These are phyloP conservation scores for Pelargonium nanum DNA, from an alignment of 345 rosid genomes.

Conservation along the genomic window DNA sequence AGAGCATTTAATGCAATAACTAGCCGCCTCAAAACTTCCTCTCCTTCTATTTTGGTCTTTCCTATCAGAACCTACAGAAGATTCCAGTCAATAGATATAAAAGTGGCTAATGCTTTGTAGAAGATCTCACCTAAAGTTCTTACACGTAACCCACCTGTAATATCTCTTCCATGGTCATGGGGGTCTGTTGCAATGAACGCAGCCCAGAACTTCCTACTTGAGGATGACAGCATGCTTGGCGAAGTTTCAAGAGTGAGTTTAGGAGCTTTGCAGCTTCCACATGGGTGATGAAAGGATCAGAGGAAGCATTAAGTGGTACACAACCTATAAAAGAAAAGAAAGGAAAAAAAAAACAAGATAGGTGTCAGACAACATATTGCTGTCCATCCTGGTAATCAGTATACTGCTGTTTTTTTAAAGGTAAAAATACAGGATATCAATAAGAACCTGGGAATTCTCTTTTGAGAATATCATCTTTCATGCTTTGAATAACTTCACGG, in stretches of 20 bases:
- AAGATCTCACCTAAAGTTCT: conserved; percentile 1
- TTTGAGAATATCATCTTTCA: conserved; percentile 69
- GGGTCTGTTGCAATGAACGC: conserved; percentile 82
- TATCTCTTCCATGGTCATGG: conserved; percentile 96
- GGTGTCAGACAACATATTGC: background rate
- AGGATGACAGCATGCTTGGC: conserved; percentile 99
- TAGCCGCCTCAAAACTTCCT: conserved; percentile 77
- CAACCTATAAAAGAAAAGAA: conserved; percentile 30
- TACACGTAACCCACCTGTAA: conserved; percentile 40
- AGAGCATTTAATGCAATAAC: conserved; percentile 89
- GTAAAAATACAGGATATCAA: conserved; percentile 13
- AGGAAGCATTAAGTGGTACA: conserved; percentile 24
- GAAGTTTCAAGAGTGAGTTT: conserved; percentile 89
- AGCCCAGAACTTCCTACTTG: conserved; percentile 97
- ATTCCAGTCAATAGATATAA: conserved; percentile 15
- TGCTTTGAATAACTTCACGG: conserved; percentile 66
- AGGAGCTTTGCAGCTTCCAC: conserved; percentile 75
- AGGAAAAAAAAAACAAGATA: conserved; percentile 5
- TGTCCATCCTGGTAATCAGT: background rate
- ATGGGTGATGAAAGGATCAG: conserved; percentile 59
- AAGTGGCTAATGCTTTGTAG: background rate
- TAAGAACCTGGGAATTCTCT: conserved; percentile 49
- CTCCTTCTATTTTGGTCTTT: conserved; percentile 90
- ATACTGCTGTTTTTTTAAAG: too few species aligned
- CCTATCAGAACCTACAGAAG: conserved; percentile 65